These are phyloP conservation scores for Canavalia ensiformis DNA, from an alignment of 306 rosid genomes.

Conservation along the genomic window DNA sequence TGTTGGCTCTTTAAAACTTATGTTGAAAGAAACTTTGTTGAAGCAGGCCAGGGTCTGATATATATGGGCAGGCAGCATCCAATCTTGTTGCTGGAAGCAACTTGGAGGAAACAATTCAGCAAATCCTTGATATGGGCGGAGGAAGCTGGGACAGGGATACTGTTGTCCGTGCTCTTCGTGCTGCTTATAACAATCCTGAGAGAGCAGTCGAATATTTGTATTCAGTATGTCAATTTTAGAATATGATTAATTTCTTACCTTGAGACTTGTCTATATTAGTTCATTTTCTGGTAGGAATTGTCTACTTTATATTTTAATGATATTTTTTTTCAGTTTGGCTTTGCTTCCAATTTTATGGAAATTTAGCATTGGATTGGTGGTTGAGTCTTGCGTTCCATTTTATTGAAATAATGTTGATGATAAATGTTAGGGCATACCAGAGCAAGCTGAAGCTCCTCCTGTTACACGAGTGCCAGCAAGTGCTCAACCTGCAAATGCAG, in stretches of 20 bases:
- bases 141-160: conserved; percentile 91
- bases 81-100: conserved; percentile 78
- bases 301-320: background rate
- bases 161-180: conserved; percentile 84
- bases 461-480: conserved; percentile 58
- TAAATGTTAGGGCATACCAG: conserved; percentile 76
- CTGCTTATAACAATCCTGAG: conserved; percentile 91
- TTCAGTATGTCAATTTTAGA: conserved; percentile 62
- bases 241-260: background rate
- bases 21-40: conserved; percentile 29
- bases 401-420: background rate
- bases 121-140: conserved; percentile 82
- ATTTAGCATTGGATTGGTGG: background rate
- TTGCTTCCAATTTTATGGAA: conserved; percentile 3
- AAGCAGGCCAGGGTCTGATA: conserved; percentile 65
- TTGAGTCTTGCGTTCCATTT: background rate
- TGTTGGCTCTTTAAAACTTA: background rate
- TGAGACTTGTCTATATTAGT: background rate
- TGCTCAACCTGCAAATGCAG: conserved; percentile 54
- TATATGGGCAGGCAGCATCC: conserved; percentile 82
- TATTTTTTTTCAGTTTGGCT: background rate
- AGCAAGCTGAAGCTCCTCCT: conserved; percentile 78
- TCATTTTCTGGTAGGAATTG: background rate
- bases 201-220: conserved; percentile 87
- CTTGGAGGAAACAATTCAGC: conserved; percentile 73